phyloP scores from a whole-genome alignment of 331 rosid species.

The Erythrophleum ivorense region DNA sequence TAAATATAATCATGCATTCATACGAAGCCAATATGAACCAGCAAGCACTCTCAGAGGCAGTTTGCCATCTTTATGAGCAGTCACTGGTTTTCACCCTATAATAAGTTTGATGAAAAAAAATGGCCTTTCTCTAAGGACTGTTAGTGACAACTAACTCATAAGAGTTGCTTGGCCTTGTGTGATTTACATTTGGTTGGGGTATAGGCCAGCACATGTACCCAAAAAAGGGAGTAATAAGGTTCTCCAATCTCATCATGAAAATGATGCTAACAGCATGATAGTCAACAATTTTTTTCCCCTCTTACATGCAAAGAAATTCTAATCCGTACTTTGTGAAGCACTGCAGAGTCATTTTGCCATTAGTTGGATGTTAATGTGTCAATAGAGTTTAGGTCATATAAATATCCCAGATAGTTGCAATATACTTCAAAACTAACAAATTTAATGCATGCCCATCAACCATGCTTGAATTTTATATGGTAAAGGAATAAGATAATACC shows the following conservation, averaged over 20 bases:
- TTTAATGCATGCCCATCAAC: slow-evolving; percentile 16
- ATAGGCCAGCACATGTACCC: slow-evolving; percentile 4
- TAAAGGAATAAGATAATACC: slow-evolving; percentile 55
- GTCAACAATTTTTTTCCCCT: slow-evolving; percentile 10
- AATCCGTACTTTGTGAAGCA: slow-evolving; percentile 16
- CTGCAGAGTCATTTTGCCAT: slow-evolving; percentile 13
- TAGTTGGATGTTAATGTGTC: slow-evolving; percentile 19
- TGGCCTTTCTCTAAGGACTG: slow-evolving; percentile 18
- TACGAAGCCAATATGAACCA: slow-evolving; percentile 24
- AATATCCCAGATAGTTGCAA: slow-evolving; percentile 21
- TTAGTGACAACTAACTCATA: slow-evolving; percentile 25
- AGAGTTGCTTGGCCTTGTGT: slow-evolving; percentile 36
- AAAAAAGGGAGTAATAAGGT: slow-evolving; percentile 26
- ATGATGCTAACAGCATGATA: slow-evolving; percentile 23
- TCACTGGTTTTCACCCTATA: slow-evolving; percentile 26
- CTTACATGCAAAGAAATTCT: slow-evolving; percentile 21
- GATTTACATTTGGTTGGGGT: slow-evolving; percentile 22
- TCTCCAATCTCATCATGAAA: slow-evolving; percentile 12
- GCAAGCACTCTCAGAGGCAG: slow-evolving; percentile 20
- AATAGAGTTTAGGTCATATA: slow-evolving; percentile 25
- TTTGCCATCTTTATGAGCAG: slow-evolving; percentile 14
- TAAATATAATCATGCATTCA: slow-evolving; percentile 38
- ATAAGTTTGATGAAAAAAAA: slow-evolving; percentile 27
- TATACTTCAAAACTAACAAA: slow-evolving; percentile 29
- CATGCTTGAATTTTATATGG: slow-evolving; percentile 16